phyloP scores from a whole-genome alignment of 129 eudicot species.

The Flaveria robusta region DNA sequence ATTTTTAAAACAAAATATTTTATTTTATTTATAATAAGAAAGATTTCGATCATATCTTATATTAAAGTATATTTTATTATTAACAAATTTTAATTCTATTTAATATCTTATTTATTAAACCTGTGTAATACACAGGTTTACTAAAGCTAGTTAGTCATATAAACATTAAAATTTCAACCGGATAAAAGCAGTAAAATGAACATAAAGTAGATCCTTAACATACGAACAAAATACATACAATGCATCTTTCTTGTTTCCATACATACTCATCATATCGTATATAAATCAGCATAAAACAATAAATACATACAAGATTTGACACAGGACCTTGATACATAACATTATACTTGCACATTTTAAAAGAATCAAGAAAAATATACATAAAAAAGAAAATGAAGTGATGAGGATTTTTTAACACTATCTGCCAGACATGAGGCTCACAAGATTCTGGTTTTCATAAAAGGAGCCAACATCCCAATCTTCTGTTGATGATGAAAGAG shows the following conservation, averaged over 20 bases:
- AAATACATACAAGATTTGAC: slow-evolving; percentile 19
- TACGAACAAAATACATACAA: slow-evolving; percentile 19
- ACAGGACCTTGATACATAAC: slow-evolving; percentile 12
- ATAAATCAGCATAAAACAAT: slow-evolving; percentile 8
- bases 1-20: no score
- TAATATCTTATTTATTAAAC: no score
- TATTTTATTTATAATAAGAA: no score
- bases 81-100: no score
- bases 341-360: slow-evolving; percentile 25
- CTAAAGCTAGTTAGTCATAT: no score
- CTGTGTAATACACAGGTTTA: no score
- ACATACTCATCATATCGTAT: slow-evolving; percentile 3
- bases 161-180: neutral
- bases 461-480: slow-evolving; percentile 74
- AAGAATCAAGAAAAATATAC: slow-evolving; percentile 23
- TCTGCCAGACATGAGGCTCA: slow-evolving; percentile 65
- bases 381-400: neutral
- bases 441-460: slow-evolving; percentile 61
- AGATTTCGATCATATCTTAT: no score
- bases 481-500: slow-evolving; percentile 75
- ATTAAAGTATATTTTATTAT: no score
- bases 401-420: slow-evolving; percentile 26
- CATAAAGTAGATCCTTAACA: neutral
- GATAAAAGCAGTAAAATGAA: neutral
- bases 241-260: slow-evolving; percentile 14